Conservation (phyloP, 192 early-diverging fungal species). For the Phlyctochytrium bullatum region DNA sequence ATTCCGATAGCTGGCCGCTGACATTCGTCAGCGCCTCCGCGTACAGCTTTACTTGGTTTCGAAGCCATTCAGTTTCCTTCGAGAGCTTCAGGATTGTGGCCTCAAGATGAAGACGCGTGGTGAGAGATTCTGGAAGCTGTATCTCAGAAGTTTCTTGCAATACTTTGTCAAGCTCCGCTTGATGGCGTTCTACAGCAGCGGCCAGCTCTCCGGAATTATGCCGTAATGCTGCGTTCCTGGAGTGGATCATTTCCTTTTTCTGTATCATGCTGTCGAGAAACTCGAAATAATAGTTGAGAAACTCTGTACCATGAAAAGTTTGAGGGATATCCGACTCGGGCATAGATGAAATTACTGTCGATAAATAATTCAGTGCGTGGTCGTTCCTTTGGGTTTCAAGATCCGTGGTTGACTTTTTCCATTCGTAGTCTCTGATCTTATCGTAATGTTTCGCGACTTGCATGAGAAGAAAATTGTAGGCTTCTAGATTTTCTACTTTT, state of each 20-base stretch:
- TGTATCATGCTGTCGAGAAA: not conserved
- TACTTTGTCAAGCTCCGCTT: not conserved
- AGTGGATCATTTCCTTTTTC: constrained; percentile 24
- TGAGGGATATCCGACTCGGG: not conserved
- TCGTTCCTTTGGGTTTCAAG: not conserved
- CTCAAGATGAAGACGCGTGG: constrained; percentile 6
- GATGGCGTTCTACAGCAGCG: constrained; percentile 22
- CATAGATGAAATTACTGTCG: not conserved
- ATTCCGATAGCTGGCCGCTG: too few relatives aligned
- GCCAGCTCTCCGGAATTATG: constrained; percentile 26
- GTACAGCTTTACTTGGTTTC: too few relatives aligned
- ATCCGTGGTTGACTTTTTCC: constrained; percentile 2
- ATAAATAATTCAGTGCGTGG: not conserved
- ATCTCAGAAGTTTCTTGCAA: constrained; percentile 1
- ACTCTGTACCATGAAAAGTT: not conserved
- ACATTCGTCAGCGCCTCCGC: too few relatives aligned
- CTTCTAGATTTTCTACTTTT: not conserved
- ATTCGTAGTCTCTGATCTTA: constrained; percentile 23
- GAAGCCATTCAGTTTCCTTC: not conserved
- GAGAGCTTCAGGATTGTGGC: constrained; percentile 6
- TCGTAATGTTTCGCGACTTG: not conserved
- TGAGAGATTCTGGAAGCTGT: not conserved
- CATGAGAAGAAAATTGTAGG: not conserved
- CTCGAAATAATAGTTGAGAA: not conserved
- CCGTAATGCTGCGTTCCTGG: constrained; percentile 23